Base-by-base conservation (phyloP, 1,284 basidiomycete species). In the Stereum hirsutum region DNA sequence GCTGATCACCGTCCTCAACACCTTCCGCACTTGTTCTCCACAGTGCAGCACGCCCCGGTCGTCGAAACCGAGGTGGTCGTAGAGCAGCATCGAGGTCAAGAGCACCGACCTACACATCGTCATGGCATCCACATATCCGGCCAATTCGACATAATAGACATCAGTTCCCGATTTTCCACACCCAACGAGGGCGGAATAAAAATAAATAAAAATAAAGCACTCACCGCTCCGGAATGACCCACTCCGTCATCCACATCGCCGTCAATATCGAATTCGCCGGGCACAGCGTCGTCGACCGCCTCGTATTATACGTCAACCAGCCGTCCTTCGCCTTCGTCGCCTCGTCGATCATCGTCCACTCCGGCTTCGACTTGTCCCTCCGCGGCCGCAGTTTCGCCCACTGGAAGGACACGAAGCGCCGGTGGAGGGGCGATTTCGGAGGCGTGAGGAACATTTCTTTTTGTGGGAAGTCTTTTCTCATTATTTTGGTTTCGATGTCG, bases 241-340 rank as follows among this genome's bases (percentile, higher is more conserved):
- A 41, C 17, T 41, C 39, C 7, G 32, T 19, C 7, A 41, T 15
- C 39, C 39, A 41, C 3, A 31, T 30, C 6, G 27, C 39, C 6
- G 19, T 17, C 7, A 41, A 21, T 14, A 41, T 41, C 4, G 26
- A 30, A 27, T 31, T 41, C 24, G 26, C 32, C 17, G 39, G 39
- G 26, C 19, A 19, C 24, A 41, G 27, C 19, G 32, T 30, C 19
- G 39, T 41, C 28, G 39, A 41, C 17, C 39, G 26, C 10, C 39
- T 26, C 39, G 32, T 41, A 30, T 41, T 41, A 21, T 41, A 41
- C 14, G 39, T 31, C 17, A 41, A n/a, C 39, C 39, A 41, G 15
- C 32, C 27, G 28, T 41, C 39, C 10, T 15, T n/a, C 15, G 19
- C 27, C 39, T 41, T 41, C 17, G 39, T 27, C 19, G 30, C 39